Evolutionary conservation across 306 rosid species (phyloP), one percentile per base, ranked within the genome.

Genomic region (Potentilla sterilis): DNA sequence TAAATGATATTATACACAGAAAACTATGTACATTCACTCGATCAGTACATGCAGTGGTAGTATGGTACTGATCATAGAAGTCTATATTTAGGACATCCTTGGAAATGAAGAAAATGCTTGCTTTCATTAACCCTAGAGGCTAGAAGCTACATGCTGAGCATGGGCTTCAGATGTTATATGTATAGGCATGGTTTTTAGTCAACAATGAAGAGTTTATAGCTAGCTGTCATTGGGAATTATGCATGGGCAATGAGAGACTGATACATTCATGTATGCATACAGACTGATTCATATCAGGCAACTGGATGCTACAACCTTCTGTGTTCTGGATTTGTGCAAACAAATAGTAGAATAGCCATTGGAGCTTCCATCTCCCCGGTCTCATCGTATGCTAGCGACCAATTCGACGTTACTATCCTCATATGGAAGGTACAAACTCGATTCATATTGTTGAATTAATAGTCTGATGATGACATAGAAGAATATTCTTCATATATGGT

Each of bases 331-430:
- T 95, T 95, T 87, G 79, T 95, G 2, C 99, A 95, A 85, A 89
- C 97, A 52, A 89, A 89, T 69, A 87, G 87, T 63, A 87, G 78
- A 69, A 84, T 95, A 57, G 98, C 97, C 59, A 92, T 95, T 9
- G 99, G 99, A 83, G 99, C 99, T 61, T 89, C 99, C 81, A 95
- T 95, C 75, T 89, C 99, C 48, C 99, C 97, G 0, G 82, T 89
- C 32, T 95, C 99, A 3, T 92, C 97, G 9, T 70, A 24, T 37
- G 72, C 85, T 34, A 59, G 76, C 81, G 85, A 57, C 75, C 99
- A 92, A 78, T 95, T 77, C 49, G 99, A 95, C 61, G 84, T 95
- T 34, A 85, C 92, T 76, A 90, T 95, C 78, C 96, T 95, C 65
- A 82, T 92, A 59, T 95, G 97, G 99, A 95, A 95, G 97, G 99